A percentile compares a stretch with the other conserved stretches of the same genome.
Conservation (phyloP, 1,284 basidiomycete genomes). For the Leccinum olivaceoglutinosum region DNA sequence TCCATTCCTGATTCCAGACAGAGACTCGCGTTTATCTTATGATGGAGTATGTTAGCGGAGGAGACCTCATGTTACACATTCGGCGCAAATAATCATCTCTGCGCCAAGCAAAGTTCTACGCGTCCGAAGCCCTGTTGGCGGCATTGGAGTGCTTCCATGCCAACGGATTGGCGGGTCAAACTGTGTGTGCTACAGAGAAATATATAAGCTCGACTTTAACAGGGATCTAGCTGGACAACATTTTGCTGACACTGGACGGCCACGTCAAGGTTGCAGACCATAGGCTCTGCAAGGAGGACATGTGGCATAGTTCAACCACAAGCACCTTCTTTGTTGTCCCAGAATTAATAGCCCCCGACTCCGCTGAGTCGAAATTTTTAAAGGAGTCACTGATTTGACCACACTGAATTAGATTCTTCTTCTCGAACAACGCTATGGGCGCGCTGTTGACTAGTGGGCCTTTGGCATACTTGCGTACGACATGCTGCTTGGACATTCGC, state of each 20-base stretch:
- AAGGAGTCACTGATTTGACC: neutral
- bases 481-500: conserved; percentile 98
- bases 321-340: conserved; percentile 84
- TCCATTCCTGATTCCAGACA: conserved; percentile 99
- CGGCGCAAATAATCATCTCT: conserved; percentile 93
- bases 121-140: conserved; percentile 94
- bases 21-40: conserved; percentile 97
- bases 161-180: conserved; percentile 43
- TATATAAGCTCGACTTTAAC: conserved; percentile 11
- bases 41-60: conserved; percentile 92
- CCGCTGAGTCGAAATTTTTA: too few relatives aligned
- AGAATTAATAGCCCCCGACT: conserved; percentile 55
- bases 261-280: conserved; percentile 99
- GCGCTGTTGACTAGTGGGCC: conserved; percentile 99
- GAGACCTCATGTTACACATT: conserved; percentile 92
- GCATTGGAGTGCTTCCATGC: conserved; percentile 98
- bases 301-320: conserved; percentile 89
- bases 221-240: conserved; percentile 95
- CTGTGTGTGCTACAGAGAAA: too few relatives aligned
- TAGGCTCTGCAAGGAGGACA: conserved; percentile 98
- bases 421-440: conserved; percentile 90
- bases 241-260: conserved; percentile 92
- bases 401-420: conserved; percentile 74
- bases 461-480: conserved; percentile 99
- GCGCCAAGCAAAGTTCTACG: conserved; percentile 98